Percentiles rank a stretch among this genome's conserved stretches.
phyloP scores from a whole-genome alignment of 495 filamentous ascomycete genomes.

The Elaphomyces granulatus region DNA sequence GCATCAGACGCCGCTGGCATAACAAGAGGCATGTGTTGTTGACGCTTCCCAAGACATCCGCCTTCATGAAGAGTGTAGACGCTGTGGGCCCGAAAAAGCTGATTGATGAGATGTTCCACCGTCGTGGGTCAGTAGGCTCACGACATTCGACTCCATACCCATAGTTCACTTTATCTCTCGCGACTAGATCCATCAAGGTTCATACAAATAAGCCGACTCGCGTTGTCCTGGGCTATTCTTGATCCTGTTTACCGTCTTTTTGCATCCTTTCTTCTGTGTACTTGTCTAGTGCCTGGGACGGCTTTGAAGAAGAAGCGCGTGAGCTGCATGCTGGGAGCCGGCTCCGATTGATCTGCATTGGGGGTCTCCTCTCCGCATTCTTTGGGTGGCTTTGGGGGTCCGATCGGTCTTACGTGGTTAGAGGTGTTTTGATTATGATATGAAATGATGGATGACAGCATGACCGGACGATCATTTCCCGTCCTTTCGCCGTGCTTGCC shows the following conservation, averaged over 20 bases:
- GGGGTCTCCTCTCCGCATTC: too few species aligned
- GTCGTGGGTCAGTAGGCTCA: slow-evolving; percentile 26
- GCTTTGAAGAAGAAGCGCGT: too few species aligned
- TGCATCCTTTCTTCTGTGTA: background rate
- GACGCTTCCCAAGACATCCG: slow-evolving; percentile 35
- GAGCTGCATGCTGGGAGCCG: too few species aligned
- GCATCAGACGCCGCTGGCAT: slow-evolving; percentile 70
- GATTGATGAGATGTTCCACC: slow-evolving; percentile 68
- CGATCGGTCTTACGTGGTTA: too few species aligned
- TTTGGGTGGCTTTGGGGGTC: too few species aligned
- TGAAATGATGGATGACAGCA: too few species aligned
- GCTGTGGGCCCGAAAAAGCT: slow-evolving; percentile 55
- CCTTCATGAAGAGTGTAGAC: slow-evolving; percentile 41
- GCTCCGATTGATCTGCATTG: too few species aligned
- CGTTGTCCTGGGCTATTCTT: slow-evolving; percentile 1
- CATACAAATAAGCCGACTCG: background rate
- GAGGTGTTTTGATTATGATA: too few species aligned
- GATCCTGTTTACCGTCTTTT: slow-evolving; percentile 1
- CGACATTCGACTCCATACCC: slow-evolving; percentile 4
- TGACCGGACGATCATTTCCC: too few species aligned
- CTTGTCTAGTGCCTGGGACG: too few species aligned
- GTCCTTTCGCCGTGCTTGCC: too few species aligned
- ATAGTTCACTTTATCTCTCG: background rate
- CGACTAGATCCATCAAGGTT: slow-evolving; percentile 2
- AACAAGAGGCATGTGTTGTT: slow-evolving; percentile 44